phyloP scores from a whole-genome alignment of 2,329 filamentous ascomycete genomes.

The Chaetomiaceae sp. region DNA sequence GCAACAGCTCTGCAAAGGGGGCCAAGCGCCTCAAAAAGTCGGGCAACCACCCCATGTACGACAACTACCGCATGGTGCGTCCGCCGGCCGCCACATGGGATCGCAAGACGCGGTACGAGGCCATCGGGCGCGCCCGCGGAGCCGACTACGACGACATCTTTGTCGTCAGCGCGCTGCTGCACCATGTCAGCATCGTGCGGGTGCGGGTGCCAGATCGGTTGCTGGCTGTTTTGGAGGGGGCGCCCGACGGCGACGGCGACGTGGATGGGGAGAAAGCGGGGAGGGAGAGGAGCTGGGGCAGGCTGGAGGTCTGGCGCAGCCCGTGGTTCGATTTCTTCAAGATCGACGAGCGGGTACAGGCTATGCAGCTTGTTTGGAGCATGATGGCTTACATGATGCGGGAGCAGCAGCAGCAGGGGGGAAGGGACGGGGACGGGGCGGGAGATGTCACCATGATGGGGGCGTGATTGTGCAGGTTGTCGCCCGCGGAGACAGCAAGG shows the following conservation, averaged over 20 bases:
- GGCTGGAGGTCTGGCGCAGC: conserved; percentile 51
- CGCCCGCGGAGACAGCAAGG: too few species aligned
- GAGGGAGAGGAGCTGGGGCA: conserved; percentile 42
- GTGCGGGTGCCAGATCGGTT: conserved; percentile 51
- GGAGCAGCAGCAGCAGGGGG: conserved; percentile 27
- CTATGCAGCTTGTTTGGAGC: conserved; percentile 52
- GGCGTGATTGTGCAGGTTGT: too few species aligned
- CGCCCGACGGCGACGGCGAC: conserved; percentile 20
- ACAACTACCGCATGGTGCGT: conserved; percentile 57
- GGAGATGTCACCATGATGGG: conserved; percentile 26
- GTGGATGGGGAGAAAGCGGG: conserved; percentile 16
- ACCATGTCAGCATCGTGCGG: conserved; percentile 53
- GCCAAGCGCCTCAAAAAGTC: conserved; percentile 44
- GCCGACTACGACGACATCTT: conserved; percentile 55
- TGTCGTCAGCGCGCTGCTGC: conserved; percentile 54
- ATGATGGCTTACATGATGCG: conserved; percentile 58
- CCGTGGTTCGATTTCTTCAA: conserved; percentile 57
- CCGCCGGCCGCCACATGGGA: conserved; percentile 56
- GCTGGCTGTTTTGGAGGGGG: conserved; percentile 48
- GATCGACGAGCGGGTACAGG: conserved; percentile 47
- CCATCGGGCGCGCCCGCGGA: conserved; percentile 47
- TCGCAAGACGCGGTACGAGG: conserved; percentile 49
- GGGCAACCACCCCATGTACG: conserved; percentile 48
- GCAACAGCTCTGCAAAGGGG: conserved; percentile 10
- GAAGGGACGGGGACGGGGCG: conserved; percentile 25